These are phyloP conservation scores for Blepharisma undulans DNA, from an alignment of 169 alveolate species.

Conservation along the genomic window DNA sequence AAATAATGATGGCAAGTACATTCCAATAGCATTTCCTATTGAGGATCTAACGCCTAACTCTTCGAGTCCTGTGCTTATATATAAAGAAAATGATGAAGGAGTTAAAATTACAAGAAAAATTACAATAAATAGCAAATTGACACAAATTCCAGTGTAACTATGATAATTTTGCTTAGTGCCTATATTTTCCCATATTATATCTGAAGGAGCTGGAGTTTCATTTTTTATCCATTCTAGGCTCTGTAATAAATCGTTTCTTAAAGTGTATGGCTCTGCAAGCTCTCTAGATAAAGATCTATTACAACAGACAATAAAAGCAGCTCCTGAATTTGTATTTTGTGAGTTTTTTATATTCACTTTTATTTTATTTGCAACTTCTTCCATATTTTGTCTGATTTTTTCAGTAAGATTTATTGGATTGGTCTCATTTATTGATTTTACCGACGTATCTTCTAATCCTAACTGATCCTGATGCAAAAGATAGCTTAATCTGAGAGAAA, in stretches of 20 bases:
- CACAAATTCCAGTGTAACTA: not conserved
- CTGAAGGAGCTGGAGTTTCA: not conserved
- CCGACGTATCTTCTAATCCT: not conserved
- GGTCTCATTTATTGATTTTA: not conserved
- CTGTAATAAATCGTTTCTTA: not conserved
- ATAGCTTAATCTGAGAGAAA: not conserved
- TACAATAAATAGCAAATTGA: not conserved
- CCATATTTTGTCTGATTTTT: not conserved
- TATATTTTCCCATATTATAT: slow-evolving; percentile 14
- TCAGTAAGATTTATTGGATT: not conserved
- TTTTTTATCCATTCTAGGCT: not conserved
- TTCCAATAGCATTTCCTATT: not conserved
- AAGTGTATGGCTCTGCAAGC: not conserved
- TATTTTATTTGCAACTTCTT: too few species aligned
- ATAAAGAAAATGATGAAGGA: not conserved
- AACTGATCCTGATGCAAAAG: not conserved
- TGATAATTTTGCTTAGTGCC: not conserved
- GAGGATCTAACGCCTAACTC: not conserved
- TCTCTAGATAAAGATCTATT: not conserved
- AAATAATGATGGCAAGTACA: slow-evolving; percentile 11
- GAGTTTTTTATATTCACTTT: not conserved
- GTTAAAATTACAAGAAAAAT: slow-evolving; percentile 11
- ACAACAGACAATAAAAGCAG: not conserved
- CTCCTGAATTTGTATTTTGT: slow-evolving; percentile 1
- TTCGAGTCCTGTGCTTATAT: not conserved